Conservation (phyloP, 129 eudicot genomes). For the Flaveria bidentis region DNA sequence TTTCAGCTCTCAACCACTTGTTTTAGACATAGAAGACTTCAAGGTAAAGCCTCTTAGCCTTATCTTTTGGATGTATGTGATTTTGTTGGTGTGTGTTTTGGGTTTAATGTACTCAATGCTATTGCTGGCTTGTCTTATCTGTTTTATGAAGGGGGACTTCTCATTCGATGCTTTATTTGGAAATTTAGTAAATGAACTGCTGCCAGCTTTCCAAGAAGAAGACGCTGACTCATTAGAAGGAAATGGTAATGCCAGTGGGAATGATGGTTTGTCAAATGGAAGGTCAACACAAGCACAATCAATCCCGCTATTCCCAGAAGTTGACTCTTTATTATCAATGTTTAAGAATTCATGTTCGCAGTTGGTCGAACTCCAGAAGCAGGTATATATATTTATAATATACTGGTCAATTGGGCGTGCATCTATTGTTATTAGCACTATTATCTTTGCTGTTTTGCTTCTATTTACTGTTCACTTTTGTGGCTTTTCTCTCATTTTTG, state of each 20-base stretch:
- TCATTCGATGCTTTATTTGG: conserved; percentile 94
- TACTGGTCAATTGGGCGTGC: background rate
- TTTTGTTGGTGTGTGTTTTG: background rate
- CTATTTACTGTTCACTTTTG: conserved; percentile 23
- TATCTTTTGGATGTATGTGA: background rate
- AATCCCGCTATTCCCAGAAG: conserved; percentile 90
- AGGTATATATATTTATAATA: conserved; percentile 43
- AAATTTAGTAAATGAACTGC: conserved; percentile 76
- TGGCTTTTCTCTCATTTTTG: background rate
- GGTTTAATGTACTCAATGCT: conserved; percentile 22
- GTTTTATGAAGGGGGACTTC: conserved; percentile 70
- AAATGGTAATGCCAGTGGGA: conserved; percentile 47
- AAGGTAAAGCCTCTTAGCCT: conserved; percentile 51
- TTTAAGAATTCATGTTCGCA: conserved; percentile 87
- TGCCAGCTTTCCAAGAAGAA: conserved; percentile 83
- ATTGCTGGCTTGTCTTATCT: conserved; percentile 16
- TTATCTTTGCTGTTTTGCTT: conserved; percentile 11
- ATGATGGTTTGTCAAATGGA: conserved; percentile 64
- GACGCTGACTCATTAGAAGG: conserved; percentile 70
- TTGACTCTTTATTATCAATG: conserved; percentile 76
- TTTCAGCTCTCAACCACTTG: conserved; percentile 60
- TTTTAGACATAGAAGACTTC: conserved; percentile 78
- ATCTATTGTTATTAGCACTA: conserved; percentile 14
- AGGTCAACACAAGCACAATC: conserved; percentile 54
- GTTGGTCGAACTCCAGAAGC: conserved; percentile 71